Evolutionary conservation across 768 basidiomycete species (phyloP).

Genomic region (Hypholoma sublateritium): DNA sequence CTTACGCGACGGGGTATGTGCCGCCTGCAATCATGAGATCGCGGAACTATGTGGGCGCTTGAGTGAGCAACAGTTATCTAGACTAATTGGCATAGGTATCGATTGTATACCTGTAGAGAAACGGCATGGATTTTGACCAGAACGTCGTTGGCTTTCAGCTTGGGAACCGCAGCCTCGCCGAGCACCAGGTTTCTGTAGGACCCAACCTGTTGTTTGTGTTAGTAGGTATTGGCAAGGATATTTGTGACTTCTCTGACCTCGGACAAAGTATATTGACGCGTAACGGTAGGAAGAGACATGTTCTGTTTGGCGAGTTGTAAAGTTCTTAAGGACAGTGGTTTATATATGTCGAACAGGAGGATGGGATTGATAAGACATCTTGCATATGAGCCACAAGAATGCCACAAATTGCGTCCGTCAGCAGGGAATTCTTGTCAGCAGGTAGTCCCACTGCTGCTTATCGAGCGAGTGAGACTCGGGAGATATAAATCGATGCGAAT

Average conservation of each 20-base stretch:
- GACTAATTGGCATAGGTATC: neutral
- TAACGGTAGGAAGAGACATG: constrained; percentile 14
- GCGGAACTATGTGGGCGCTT: constrained; percentile 36
- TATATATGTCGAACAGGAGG: neutral
- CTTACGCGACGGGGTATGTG: constrained; percentile 34
- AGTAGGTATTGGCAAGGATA: neutral
- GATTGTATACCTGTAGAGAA: constrained; percentile 47
- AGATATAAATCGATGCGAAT: no score
- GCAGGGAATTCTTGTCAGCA: no score
- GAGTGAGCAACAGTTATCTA: neutral
- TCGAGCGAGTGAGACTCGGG: no score
- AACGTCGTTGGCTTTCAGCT: constrained; percentile 47
- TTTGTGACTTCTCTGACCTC: constrained; percentile 10
- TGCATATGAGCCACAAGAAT: no score
- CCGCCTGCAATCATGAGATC: constrained; percentile 47
- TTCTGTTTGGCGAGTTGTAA: neutral
- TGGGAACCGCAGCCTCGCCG: constrained; percentile 24
- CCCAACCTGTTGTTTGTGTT: constrained; percentile 12
- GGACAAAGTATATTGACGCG: constrained; percentile 19
- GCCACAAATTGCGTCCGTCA: no score
- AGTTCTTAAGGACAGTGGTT: neutral
- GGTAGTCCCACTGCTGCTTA: no score
- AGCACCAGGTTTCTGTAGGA: constrained; percentile 24
- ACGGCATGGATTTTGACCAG: constrained; percentile 58
- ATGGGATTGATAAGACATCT: no score